Percentiles rank a stretch among this genome's conserved stretches.
These are phyloP conservation scores for Epichloe coenophiala DNA, from an alignment of 2,329 filamentous ascomycete species.

Conservation along the genomic window DNA sequence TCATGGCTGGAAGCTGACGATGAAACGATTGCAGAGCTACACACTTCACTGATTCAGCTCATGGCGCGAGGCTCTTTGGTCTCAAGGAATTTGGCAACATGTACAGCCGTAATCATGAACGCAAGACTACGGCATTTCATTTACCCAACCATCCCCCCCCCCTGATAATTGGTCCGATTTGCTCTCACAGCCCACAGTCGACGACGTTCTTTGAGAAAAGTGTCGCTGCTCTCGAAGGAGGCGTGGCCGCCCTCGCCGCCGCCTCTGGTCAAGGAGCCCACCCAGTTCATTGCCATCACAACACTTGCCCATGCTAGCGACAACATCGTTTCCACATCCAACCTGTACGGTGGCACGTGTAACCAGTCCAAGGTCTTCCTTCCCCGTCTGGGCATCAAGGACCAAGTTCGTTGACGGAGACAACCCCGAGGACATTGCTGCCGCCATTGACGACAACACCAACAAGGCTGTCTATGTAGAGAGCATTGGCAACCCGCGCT, in stretches of 20 bases:
- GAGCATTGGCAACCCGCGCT: constrained; percentile 85
- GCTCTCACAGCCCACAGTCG: constrained; percentile 60
- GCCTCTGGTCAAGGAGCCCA: constrained; percentile 83
- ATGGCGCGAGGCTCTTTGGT: constrained; percentile 87
- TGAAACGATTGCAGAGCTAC: constrained; percentile 47
- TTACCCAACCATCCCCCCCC: no score
- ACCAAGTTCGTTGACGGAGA: constrained; percentile 84
- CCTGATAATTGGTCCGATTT: not conserved
- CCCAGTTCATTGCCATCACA: constrained; percentile 80
- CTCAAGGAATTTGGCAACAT: constrained; percentile 97
- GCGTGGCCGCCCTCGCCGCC: constrained; percentile 71
- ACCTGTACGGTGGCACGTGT: constrained; percentile 90
- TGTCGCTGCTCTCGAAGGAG: constrained; percentile 88
- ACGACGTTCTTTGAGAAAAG: constrained; percentile 82
- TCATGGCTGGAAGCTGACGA: not conserved
- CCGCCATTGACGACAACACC: constrained; percentile 80
- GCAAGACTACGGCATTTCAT: constrained; percentile 31
- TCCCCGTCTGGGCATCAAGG: constrained; percentile 66
- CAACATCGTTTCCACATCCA: constrained; percentile 84
- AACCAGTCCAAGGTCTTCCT: constrained; percentile 93
- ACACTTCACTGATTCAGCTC: constrained; percentile 89
- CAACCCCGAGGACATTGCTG: constrained; percentile 62
- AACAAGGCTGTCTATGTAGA: constrained; percentile 91
- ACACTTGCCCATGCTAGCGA: constrained; percentile 79
- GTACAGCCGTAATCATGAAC: constrained; percentile 94